These are phyloP conservation scores for Drechslerella coelobrocha DNA, from an alignment of 2,329 filamentous ascomycete species.

Conservation along the genomic window DNA sequence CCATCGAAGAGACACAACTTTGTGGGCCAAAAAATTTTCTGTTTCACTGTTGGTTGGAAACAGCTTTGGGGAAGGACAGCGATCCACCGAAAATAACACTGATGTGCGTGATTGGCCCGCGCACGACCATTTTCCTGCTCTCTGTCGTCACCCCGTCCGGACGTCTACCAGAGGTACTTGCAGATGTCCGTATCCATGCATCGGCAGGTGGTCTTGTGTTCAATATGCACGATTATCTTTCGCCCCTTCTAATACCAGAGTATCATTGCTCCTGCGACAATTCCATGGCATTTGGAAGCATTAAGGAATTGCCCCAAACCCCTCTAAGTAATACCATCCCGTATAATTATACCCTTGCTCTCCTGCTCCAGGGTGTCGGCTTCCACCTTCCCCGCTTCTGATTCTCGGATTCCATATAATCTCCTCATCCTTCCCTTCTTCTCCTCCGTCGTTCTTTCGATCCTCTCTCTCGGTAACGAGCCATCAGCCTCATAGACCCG, in stretches of 20 bases:
- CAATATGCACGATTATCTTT: slow-evolving; percentile 12
- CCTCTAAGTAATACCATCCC: not conserved
- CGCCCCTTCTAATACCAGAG: slow-evolving; percentile 8
- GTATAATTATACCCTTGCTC: slow-evolving; percentile 26
- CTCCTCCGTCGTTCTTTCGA: slow-evolving; percentile 2
- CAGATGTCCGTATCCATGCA: no score
- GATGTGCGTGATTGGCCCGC: slow-evolving; percentile 30
- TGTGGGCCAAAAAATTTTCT: slow-evolving; percentile 16
- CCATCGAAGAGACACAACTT: slow-evolving; percentile 11
- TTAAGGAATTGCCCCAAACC: no score
- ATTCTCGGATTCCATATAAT: slow-evolving; percentile 34
- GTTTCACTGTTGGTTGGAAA: slow-evolving; percentile 5
- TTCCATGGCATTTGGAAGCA: slow-evolving; percentile 8
- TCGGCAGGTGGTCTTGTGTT: slow-evolving; percentile 34
- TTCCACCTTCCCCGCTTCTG: slow-evolving; percentile 41
- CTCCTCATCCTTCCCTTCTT: slow-evolving; percentile 34
- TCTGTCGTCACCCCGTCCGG: no score
- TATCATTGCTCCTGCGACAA: slow-evolving; percentile 20
- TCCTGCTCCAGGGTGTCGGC: slow-evolving; percentile 26
- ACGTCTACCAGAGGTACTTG: no score
- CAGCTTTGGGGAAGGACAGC: slow-evolving; percentile 6
- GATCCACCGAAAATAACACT: slow-evolving; percentile 22
- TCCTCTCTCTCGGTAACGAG: slow-evolving; percentile 20
- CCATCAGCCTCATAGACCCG: not conserved
- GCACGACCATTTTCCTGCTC: not conserved